These are phyloP conservation scores for Fagus crenata DNA, from an alignment of 306 rosid species.

Conservation along the genomic window DNA sequence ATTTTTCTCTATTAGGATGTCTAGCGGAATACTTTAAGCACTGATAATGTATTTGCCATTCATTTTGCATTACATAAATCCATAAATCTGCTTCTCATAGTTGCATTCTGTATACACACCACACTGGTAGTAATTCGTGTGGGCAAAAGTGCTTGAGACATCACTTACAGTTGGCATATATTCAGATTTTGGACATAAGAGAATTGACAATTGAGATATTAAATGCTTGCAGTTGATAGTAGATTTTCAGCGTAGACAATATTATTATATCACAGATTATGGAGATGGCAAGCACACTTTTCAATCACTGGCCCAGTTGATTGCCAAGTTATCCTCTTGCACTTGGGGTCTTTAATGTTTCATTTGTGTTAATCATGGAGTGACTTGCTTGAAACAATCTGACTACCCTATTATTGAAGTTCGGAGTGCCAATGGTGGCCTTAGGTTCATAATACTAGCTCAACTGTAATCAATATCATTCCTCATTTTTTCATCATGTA, in stretches of 20 bases:
- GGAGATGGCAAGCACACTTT: too few species aligned
- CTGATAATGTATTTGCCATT: not conserved
- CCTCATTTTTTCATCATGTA: too few species aligned
- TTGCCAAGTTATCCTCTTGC: not conserved
- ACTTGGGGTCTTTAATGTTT: too few species aligned
- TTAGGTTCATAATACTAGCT: too few species aligned
- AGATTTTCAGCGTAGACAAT: not conserved
- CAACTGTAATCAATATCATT: too few species aligned
- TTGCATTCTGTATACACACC: too few species aligned
- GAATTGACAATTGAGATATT: not conserved
- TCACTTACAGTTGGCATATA: too few species aligned
- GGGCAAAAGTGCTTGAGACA: too few species aligned
- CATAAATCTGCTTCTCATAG: too few species aligned
- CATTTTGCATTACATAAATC: not conserved
- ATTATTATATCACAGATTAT: not conserved
- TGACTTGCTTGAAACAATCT: not conserved
- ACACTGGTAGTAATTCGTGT: too few species aligned
- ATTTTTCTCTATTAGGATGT: not conserved
- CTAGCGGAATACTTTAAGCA: not conserved
- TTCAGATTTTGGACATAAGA: not conserved
- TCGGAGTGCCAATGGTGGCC: not conserved
- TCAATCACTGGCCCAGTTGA: not conserved
- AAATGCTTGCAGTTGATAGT: not conserved
- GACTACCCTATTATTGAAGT: not conserved
- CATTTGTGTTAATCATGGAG: too few species aligned